Evolutionary conservation across 805 yeast genomes (phyloP).

Genomic region (Hanseniaspora lindneri): DNA sequence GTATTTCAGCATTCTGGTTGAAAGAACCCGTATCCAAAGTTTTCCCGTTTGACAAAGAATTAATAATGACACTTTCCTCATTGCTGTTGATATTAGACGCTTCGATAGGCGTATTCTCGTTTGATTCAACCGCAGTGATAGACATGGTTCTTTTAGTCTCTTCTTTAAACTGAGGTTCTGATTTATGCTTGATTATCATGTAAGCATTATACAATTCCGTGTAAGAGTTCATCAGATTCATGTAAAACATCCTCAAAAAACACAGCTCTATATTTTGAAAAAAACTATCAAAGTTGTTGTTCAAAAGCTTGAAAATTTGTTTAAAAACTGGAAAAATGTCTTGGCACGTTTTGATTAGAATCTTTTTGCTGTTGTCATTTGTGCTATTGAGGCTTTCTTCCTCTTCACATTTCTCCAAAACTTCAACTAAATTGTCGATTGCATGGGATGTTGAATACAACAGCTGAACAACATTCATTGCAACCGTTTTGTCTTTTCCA

Average conservation of each 20-base stretch:
- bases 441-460: constrained; percentile 42
- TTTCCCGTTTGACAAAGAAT: not conserved
- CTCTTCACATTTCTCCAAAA: constrained; percentile 41
- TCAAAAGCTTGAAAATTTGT: constrained; percentile 37
- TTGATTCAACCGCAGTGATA: constrained; percentile 1
- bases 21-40: not conserved
- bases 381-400: constrained; percentile 24
- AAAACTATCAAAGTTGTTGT: constrained; percentile 38
- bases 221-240: constrained; percentile 51
- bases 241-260: constrained; percentile 50
- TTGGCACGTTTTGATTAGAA: constrained; percentile 30
- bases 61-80: constrained; percentile 3
- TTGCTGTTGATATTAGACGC: not conserved
- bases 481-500: constrained; percentile 43
- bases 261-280: constrained; percentile 51
- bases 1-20: not conserved
- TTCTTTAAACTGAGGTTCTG: not conserved
- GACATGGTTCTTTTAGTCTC: constrained; percentile 1
- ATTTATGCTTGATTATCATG: constrained; percentile 25
- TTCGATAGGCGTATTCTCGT: constrained; percentile 17
- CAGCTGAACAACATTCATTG: constrained; percentile 42
- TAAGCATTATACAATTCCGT: constrained; percentile 60
- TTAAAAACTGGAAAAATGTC: constrained; percentile 39
- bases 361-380: constrained; percentile 27
- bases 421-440: constrained; percentile 46